These are phyloP conservation scores for Diplodia intermedia DNA, from an alignment of 2,329 filamentous ascomycete species.

Conservation along the genomic window DNA sequence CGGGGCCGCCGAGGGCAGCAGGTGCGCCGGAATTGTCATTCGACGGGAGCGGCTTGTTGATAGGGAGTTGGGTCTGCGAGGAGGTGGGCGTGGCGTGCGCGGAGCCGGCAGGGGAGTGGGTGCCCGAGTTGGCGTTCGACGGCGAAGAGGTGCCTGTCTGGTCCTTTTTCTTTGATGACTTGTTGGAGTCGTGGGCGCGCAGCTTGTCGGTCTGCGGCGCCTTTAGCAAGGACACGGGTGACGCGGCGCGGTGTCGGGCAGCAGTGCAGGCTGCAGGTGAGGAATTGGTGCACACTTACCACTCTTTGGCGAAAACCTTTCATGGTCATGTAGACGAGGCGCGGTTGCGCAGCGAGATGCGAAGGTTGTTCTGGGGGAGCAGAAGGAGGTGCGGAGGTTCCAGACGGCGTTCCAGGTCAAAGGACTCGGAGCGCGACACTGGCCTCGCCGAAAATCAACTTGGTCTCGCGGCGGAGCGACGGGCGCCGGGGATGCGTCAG, in stretches of 20 bases:
- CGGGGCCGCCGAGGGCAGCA: constrained; percentile 38
- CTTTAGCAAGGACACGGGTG: constrained; percentile 29
- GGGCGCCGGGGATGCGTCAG: constrained; percentile 20
- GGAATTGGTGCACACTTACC: constrained; percentile 65
- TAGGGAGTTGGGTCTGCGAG: constrained; percentile 82
- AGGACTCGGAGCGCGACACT: constrained; percentile 31
- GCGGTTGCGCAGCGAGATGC: constrained; percentile 36
- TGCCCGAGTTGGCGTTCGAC: constrained; percentile 62
- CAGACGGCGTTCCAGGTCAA: constrained; percentile 30
- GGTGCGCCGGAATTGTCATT: constrained; percentile 41
- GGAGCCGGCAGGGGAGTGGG: constrained; percentile 65
- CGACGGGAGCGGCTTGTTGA: constrained; percentile 74
- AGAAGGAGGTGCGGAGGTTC: constrained; percentile 30
- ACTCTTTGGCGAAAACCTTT: constrained; percentile 98
- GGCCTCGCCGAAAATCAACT: constrained; percentile 26
- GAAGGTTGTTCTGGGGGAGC: constrained; percentile 33
- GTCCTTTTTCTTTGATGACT: constrained; percentile 74
- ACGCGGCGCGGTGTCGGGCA: constrained; percentile 31
- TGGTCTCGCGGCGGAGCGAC: constrained; percentile 16
- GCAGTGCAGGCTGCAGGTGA: constrained; percentile 31
- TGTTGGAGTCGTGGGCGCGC: constrained; percentile 79
- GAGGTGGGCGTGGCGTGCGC: constrained; percentile 80
- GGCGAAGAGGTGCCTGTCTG: constrained; percentile 78
- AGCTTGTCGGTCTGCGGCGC: constrained; percentile 74
- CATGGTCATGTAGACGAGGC: constrained; percentile 68